Base-by-base conservation (phyloP, 1,139 yeast genomes). In the Diutina sp. region DNA sequence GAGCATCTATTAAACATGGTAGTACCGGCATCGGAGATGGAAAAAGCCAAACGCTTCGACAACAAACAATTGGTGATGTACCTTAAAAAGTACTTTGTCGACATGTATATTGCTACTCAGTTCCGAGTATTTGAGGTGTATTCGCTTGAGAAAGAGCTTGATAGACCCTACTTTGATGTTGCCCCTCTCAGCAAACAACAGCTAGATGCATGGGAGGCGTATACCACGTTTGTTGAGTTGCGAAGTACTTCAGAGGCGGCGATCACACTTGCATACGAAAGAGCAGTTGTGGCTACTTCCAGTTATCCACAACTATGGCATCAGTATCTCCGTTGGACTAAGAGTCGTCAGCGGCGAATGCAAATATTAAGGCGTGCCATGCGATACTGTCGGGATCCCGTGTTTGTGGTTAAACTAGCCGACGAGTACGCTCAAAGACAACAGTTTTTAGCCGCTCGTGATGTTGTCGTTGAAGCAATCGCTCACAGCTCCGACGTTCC, bases 101-200 rank as follows among this genome's bases (percentile, higher is more conserved):
- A 84, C 61, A 69, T 79, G 1, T 86, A 79, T 64, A 78, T 82
- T 18, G 75, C 84, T 1, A 82, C 85, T 0, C 93, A 87, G 63
- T 78, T 74, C 60, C 78, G 78, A 55, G 78, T 82, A 0, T 83
- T 74, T 64, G 84, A 82, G 60, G 64, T 85, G n/a, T 88, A 83
- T 74, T 69, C 73, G 6, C 87, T 68, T 66, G 97, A 90, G 65
- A 74, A 79, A 58, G 69, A 71, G 14, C 67, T 87, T n/a, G 66
- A 71, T 21, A 67, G 78, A n/a, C 83, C 79, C 8, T 83, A 74
- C 63, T 83, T 71, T 62, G 76, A 77, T 56, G 78, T 81, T 2
- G 67, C 69, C 28, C 78, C 6, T 69, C 67, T 55, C 73, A 76
- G 56, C 41, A 54, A 56, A 16, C 21, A 30, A 4, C 84, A 86